Percentiles rank a stretch among this genome's conserved stretches.
Evolutionary conservation across 345 rosid genomes (phyloP).

Genomic region (Eucalyptus urophylla): DNA sequence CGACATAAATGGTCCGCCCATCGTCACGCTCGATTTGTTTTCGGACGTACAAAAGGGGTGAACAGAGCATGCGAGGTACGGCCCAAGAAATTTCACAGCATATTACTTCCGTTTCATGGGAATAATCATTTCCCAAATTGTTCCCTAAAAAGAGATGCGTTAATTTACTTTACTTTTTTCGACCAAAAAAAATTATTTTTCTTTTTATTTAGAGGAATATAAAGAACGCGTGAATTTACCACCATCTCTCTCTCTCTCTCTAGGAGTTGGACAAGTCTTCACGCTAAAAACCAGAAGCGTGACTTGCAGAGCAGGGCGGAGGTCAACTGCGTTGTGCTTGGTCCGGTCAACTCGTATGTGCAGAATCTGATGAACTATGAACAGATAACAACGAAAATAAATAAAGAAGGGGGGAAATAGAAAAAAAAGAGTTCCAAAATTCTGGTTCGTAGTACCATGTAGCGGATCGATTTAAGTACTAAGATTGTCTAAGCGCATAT

Average conservation of each 20-base stretch:
- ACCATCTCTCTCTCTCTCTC: background rate
- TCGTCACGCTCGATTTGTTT: background rate
- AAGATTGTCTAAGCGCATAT: background rate
- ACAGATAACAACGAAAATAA: background rate
- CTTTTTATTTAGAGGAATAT: background rate
- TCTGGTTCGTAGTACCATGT: background rate
- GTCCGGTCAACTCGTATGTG: background rate
- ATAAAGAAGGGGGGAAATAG: background rate
- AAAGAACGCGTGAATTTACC: background rate
- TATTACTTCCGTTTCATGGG: background rate
- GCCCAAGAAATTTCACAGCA: background rate
- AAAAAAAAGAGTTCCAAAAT: background rate
- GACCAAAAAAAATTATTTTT: background rate
- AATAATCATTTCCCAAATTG: background rate
- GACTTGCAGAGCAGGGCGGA: background rate
- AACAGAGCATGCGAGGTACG: background rate
- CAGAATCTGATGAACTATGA: background rate
- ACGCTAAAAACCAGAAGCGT: background rate
- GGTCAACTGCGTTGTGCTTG: background rate
- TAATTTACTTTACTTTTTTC: background rate
- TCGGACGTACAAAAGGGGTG: background rate
- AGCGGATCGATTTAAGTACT: background rate
- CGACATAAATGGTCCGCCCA: background rate
- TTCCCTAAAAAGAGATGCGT: background rate
- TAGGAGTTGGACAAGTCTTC: background rate